These are phyloP conservation scores for Penicillium hordei DNA, from an alignment of 2,329 filamentous ascomycete genomes.

Conservation along the genomic window DNA sequence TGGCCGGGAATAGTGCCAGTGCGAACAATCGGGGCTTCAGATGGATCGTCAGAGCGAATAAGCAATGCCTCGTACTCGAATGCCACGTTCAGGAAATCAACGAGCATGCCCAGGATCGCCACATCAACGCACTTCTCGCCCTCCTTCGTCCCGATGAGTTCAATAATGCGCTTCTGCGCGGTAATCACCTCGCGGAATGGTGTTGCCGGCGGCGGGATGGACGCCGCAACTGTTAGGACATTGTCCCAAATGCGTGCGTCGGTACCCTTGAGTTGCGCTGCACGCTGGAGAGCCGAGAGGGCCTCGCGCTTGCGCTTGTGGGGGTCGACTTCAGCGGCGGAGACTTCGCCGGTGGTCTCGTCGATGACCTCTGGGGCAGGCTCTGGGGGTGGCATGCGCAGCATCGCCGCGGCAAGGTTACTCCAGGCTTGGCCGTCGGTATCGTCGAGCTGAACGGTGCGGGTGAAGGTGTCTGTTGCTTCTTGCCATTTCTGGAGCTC, in stretches of 20 bases:
- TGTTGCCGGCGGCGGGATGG: slow-evolving; percentile 65
- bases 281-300: slow-evolving; percentile 81
- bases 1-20: slow-evolving; percentile 53
- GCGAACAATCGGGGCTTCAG: slow-evolving; percentile 38
- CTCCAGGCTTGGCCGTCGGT: slow-evolving; percentile 92
- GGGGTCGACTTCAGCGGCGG: slow-evolving; percentile 47
- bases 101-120: slow-evolving; percentile 68
- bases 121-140: slow-evolving; percentile 78
- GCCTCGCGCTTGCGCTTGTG: slow-evolving; percentile 69
- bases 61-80: slow-evolving; percentile 41
- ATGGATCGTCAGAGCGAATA: slow-evolving; percentile 38
- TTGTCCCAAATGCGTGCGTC: slow-evolving; percentile 98
- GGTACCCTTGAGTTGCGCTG: slow-evolving; percentile 76
- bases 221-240: slow-evolving; percentile 80
- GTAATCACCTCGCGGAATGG: slow-evolving; percentile 73
- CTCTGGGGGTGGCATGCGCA: slow-evolving; percentile 50
- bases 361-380: slow-evolving; percentile 29
- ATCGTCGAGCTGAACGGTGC: slow-evolving; percentile 81
- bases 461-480: slow-evolving; percentile 78
- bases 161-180: slow-evolving; percentile 72
- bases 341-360: slow-evolving; percentile 26
- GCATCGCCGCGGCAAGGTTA: slow-evolving; percentile 83
- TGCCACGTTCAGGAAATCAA: slow-evolving; percentile 66
- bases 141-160: slow-evolving; percentile 63
- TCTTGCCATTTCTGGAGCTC: slow-evolving; percentile 73